A percentile compares a stretch with the other conserved stretches of the same genome.
Conservation (phyloP, 2,329 filamentous ascomycete genomes). For the Cercospora zeae-maydis region DNA sequence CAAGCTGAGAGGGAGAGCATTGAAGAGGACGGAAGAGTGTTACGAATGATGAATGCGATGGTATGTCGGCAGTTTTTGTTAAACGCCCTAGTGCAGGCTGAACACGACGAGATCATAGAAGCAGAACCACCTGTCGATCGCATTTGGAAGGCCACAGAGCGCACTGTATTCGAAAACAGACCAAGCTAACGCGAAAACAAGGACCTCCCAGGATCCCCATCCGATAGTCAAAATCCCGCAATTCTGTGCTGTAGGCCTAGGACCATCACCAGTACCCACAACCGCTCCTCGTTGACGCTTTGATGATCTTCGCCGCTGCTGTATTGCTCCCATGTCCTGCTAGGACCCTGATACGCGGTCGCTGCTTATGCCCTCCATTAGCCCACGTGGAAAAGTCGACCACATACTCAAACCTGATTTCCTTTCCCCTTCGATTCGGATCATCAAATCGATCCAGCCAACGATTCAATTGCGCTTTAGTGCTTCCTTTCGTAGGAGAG, state of each 20-base stretch:
- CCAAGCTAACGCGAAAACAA: background rate
- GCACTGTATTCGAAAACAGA: background rate
- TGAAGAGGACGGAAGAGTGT: background rate
- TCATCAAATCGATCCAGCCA: conserved; percentile 17
- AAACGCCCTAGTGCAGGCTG: background rate
- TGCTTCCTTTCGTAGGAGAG: conserved; percentile 4
- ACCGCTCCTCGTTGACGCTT: background rate
- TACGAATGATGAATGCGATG: background rate
- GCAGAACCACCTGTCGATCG: background rate
- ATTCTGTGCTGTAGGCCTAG: background rate
- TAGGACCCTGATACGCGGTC: background rate
- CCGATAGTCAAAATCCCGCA: background rate
- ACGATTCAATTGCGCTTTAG: conserved; percentile 5
- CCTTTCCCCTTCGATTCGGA: conserved; percentile 2
- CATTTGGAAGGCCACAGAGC: background rate
- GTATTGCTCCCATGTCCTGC: background rate
- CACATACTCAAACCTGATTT: conserved; percentile 12
- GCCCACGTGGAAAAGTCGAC: conserved; percentile 3
- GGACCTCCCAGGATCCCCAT: background rate
- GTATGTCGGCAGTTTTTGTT: background rate
- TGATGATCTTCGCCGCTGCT: background rate
- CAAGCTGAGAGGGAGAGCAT: conserved; percentile 8
- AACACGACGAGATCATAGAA: background rate
- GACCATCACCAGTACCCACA: background rate
- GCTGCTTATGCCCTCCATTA: conserved; percentile 8